Conservation (phyloP, 2,329 filamentous ascomycete genomes). For the Sarocladium kiliense region DNA sequence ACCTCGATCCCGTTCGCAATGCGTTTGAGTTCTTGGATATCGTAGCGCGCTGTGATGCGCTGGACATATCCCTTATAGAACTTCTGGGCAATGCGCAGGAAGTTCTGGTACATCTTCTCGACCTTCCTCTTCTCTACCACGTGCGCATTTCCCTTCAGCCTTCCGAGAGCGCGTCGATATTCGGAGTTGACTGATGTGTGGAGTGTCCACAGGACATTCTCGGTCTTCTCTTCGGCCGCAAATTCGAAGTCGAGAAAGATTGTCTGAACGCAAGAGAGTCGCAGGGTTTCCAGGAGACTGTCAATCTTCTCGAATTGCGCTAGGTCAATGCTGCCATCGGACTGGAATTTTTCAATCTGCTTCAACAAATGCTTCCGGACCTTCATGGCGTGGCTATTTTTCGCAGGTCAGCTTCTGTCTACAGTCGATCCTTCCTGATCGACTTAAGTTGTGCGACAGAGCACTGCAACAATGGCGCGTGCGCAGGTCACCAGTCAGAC, state of each 20-base stretch:
- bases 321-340: slow-evolving; percentile 31
- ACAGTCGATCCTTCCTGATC: slow-evolving; percentile 9
- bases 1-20: slow-evolving; percentile 36
- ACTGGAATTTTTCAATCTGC: slow-evolving; percentile 37
- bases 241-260: slow-evolving; percentile 69
- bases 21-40: slow-evolving; percentile 44
- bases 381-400: slow-evolving; percentile 24
- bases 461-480: not conserved
- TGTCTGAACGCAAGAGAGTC: slow-evolving; percentile 64
- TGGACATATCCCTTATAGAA: slow-evolving; percentile 88
- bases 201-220: slow-evolving; percentile 70
- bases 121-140: slow-evolving; percentile 68
- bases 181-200: slow-evolving; percentile 74
- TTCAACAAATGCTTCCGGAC: slow-evolving; percentile 36
- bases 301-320: slow-evolving; percentile 39
- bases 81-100: slow-evolving; percentile 79
- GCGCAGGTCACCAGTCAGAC: not conserved
- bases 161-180: slow-evolving; percentile 66
- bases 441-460: not conserved
- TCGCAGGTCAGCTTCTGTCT: slow-evolving; percentile 12
- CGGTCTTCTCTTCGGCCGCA: slow-evolving; percentile 58
- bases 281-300: slow-evolving; percentile 53
- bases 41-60: slow-evolving; percentile 60
- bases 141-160: slow-evolving; percentile 41
- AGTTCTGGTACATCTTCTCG: slow-evolving; percentile 75